These are phyloP conservation scores for Xylaria digitata DNA, from an alignment of 2,329 filamentous ascomycete species.

Conservation along the genomic window DNA sequence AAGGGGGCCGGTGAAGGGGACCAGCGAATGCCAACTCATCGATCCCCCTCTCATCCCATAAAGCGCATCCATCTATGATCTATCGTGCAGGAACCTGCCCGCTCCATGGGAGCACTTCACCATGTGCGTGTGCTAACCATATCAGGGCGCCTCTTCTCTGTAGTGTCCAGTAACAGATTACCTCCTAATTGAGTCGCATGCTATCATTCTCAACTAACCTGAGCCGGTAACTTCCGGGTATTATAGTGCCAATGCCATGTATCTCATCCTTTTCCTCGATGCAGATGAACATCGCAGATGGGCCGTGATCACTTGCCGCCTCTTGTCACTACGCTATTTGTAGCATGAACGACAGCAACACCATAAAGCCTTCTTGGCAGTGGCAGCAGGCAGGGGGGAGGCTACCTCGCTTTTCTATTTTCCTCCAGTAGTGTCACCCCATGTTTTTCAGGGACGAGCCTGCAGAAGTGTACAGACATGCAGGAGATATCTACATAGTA, in stretches of 20 bases:
- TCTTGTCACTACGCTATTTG: not conserved
- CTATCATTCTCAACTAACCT: constrained; percentile 3
- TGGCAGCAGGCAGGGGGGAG: not conserved
- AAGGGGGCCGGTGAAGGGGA: too few species aligned
- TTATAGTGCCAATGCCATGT: not conserved
- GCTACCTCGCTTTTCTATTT: constrained; percentile 9
- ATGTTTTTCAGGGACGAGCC: not conserved
- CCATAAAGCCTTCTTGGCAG: not conserved
- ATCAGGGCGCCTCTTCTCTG: not conserved
- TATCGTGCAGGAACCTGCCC: constrained; percentile 11
- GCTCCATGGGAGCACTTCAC: not conserved
- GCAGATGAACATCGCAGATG: not conserved
- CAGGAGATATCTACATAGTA: not conserved
- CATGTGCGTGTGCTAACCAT: constrained; percentile 14
- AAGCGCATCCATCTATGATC: constrained; percentile 10
- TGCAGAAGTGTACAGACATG: not conserved
- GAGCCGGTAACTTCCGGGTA: not conserved
- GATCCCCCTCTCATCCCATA: constrained; percentile 9
- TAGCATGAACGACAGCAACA: not conserved
- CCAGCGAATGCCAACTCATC: constrained; percentile 11
- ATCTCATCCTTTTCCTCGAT: too few species aligned
- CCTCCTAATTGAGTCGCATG: not conserved
- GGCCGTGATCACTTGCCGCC: not conserved
- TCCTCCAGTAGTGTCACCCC: constrained; percentile 10
- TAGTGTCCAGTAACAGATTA: not conserved